A percentile compares a stretch with the other conserved stretches of the same genome.
phyloP scores from a whole-genome alignment of 1,284 basidiomycete genomes.

The Moniliella sp. region DNA sequence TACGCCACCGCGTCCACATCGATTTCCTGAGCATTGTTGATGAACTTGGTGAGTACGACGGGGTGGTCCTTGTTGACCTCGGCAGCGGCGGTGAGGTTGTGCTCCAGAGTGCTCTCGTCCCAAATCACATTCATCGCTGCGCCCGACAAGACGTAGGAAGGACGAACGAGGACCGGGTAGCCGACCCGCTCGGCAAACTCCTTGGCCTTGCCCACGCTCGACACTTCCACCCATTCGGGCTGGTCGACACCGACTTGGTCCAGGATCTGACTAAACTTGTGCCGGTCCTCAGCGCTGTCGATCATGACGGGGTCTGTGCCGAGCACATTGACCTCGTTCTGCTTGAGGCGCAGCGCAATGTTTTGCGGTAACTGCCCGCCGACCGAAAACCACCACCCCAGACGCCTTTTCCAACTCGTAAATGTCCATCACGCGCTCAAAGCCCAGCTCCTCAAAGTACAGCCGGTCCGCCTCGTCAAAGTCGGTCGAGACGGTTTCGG shows the following conservation, averaged over 20 bases:
- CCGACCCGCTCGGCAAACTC: constrained; percentile 67
- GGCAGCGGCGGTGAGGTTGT: constrained; percentile 80
- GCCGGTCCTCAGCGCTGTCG: constrained; percentile 90
- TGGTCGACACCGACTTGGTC: constrained; percentile 90
- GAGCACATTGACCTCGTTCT: constrained; percentile 71
- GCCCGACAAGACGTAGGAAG: constrained; percentile 72
- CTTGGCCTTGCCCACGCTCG: constrained; percentile 69
- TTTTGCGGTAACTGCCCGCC: constrained; percentile 72
- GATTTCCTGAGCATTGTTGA: constrained; percentile 88
- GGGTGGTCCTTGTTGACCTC: constrained; percentile 89
- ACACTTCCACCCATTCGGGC: constrained; percentile 82
- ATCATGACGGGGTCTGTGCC: constrained; percentile 89
- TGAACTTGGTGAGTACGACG: constrained; percentile 95
- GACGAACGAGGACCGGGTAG: constrained; percentile 36
- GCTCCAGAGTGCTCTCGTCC: constrained; percentile 66
- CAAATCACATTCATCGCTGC: constrained; percentile 98
- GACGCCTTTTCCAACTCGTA: constrained; percentile 83
- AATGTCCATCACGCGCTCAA: constrained; percentile 97
- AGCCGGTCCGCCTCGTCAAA: constrained; percentile 95
- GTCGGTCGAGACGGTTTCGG: constrained; percentile 95
- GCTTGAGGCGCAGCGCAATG: constrained; percentile 82
- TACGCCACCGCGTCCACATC: constrained; percentile 92
- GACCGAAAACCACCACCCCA: constrained; percentile 84
- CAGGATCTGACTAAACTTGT: constrained; percentile 92
- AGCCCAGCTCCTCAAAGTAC: constrained; percentile 96